phyloP scores from a whole-genome alignment of 768 basidiomycete genomes.

The Russula emetica region DNA sequence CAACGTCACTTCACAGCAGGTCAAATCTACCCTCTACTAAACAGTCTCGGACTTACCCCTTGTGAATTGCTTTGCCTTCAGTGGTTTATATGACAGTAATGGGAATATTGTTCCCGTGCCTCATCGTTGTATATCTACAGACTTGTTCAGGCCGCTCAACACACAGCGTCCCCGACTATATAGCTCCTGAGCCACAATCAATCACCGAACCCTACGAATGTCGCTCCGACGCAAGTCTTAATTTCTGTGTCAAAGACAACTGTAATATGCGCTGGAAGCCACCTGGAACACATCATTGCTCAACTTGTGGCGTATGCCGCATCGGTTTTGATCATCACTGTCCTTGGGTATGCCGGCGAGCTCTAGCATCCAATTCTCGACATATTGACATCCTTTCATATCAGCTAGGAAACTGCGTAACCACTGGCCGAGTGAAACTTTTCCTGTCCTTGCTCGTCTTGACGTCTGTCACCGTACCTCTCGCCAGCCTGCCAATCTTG shows the following conservation, averaged over 20 bases:
- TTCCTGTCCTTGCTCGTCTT: slow-evolving; percentile 26
- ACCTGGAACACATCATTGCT: slow-evolving; percentile 29
- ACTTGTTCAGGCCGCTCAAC: slow-evolving; percentile 24
- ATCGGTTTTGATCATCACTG: slow-evolving; percentile 31
- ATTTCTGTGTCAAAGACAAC: slow-evolving; percentile 23
- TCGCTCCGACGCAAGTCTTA: slow-evolving; percentile 23
- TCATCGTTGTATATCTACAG: slow-evolving; percentile 16
- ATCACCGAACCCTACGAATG: slow-evolving; percentile 28
- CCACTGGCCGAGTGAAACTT: slow-evolving; percentile 23
- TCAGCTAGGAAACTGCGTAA: slow-evolving; percentile 30
- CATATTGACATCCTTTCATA: background rate
- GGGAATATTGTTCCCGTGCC: slow-evolving; percentile 16
- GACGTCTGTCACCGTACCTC: slow-evolving; percentile 24
- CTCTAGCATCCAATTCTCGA: background rate
- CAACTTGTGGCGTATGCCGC: slow-evolving; percentile 29
- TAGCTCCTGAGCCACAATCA: slow-evolving; percentile 28
- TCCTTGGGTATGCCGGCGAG: slow-evolving; percentile 28
- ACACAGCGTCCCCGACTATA: slow-evolving; percentile 27
- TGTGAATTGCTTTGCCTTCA: background rate
- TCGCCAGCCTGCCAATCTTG: slow-evolving; percentile 24
- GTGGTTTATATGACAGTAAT: slow-evolving; percentile 18
- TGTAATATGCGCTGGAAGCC: slow-evolving; percentile 29
- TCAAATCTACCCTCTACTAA: background rate
- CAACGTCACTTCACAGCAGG: slow-evolving; percentile 16
- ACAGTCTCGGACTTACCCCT: background rate